These are phyloP conservation scores for Saprolegnia parasitica DNA, from an alignment of 352 stramenopile species.

Conservation along the genomic window DNA sequence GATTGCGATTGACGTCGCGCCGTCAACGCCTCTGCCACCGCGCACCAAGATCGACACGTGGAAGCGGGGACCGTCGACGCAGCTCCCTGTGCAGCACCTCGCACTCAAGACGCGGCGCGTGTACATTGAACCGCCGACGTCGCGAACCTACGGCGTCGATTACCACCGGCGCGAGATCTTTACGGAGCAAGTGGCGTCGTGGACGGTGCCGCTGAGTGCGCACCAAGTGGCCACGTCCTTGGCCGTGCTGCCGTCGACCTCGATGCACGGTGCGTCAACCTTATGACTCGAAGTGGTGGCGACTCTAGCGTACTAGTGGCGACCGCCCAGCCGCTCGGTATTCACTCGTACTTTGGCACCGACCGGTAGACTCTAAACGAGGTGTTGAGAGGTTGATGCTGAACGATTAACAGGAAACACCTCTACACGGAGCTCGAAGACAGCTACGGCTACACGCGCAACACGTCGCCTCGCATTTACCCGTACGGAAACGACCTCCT, in stretches of 20 bases:
- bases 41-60: conserved; percentile 37
- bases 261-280: conserved; percentile 63
- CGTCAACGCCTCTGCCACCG: conserved; percentile 38
- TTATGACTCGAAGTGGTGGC: too few relatives aligned
- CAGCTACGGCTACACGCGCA: conserved; percentile 12
- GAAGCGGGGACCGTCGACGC: not conserved
- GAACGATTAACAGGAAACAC: conserved; percentile 5
- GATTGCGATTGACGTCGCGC: conserved; percentile 44
- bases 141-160: conserved; percentile 46
- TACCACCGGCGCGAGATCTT: conserved; percentile 57
- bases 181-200: conserved; percentile 62
- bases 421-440: conserved; percentile 26
- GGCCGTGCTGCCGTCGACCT: conserved; percentile 51
- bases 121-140: conserved; percentile 60
- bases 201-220: conserved; percentile 53
- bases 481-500: not conserved
- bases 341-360: conserved; percentile 23
- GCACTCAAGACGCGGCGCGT: conserved; percentile 45
- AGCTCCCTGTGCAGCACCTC: conserved; percentile 29
- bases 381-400: not conserved
- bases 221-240: conserved; percentile 52
- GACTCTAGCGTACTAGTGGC: conserved; percentile 24
- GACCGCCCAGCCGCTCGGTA: conserved; percentile 18
- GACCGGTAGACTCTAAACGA: not conserved
- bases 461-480: not conserved